Evolutionary conservation across 2,329 filamentous ascomycete genomes (phyloP).

Genomic region (Fonsecaea nubica): DNA sequence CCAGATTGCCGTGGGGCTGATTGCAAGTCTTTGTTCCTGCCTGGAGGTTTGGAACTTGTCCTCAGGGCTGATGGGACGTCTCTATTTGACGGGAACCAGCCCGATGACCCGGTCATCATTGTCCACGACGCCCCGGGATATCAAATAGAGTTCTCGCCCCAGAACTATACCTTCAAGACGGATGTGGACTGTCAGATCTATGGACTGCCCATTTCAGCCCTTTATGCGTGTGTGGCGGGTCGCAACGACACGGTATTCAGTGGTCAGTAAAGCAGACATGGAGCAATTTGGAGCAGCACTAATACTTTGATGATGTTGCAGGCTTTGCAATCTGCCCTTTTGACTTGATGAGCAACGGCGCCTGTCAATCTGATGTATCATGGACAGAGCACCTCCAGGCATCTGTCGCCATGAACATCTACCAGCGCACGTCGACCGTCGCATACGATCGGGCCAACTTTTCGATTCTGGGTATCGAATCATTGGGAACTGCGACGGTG

Average conservation of each 20-base stretch:
- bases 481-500: not conserved
- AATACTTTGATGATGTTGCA: not conserved
- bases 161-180: not conserved
- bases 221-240: conserved; percentile 5
- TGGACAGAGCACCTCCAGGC: not conserved
- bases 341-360: not conserved
- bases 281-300: not conserved
- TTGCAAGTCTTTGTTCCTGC: conserved; percentile 7
- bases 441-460: conserved; percentile 5
- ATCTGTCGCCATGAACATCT: not conserved
- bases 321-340: conserved; percentile 2
- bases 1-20: not conserved
- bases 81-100: conserved; percentile 1
- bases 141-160: not conserved
- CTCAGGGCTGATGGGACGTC: not conserved
- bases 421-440: not conserved
- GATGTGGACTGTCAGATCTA: conserved; percentile 3
- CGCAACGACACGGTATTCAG: conserved; percentile 4
- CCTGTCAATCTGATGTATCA: not conserved
- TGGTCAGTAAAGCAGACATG: not conserved
- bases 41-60: conserved; percentile 1
- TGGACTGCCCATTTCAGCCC: not conserved
- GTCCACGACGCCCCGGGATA: conserved; percentile 4
- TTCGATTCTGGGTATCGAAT: conserved; percentile 5
- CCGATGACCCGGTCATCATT: conserved; percentile 2